Conservation (phyloP, 306 rosid genomes). For the Arachis hypogaea region DNA sequence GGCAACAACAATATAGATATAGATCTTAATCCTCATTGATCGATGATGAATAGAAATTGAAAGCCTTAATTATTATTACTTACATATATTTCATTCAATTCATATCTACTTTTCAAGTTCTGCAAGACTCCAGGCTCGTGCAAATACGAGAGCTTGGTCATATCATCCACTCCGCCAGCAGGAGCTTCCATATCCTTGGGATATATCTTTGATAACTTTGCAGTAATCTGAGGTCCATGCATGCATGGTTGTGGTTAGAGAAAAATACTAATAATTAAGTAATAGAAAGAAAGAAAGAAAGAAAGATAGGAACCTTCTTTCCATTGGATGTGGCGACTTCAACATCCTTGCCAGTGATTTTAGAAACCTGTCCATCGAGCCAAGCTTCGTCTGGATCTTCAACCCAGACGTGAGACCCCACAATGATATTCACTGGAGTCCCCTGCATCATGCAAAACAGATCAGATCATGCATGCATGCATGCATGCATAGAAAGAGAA, state of each 20-base stretch:
- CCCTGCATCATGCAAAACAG: slow-evolving; percentile 62
- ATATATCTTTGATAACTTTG: slow-evolving; percentile 69
- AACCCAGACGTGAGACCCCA: slow-evolving; percentile 92
- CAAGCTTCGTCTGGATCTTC: slow-evolving; percentile 77
- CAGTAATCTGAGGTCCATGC: slow-evolving; percentile 32
- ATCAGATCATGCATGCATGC: neutral
- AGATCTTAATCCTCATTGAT: too few relatives aligned
- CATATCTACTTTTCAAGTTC: slow-evolving; percentile 88
- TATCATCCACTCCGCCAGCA: slow-evolving; percentile 96
- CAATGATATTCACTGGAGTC: slow-evolving; percentile 86
- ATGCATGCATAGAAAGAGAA: neutral
- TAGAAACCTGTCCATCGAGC: slow-evolving; percentile 78
- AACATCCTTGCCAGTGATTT: slow-evolving; percentile 77
- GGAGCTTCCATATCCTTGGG: slow-evolving; percentile 97
- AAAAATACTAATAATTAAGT: too few relatives aligned
- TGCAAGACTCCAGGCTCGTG: slow-evolving; percentile 97
- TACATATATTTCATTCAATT: slow-evolving; percentile 96
- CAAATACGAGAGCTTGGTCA: slow-evolving; percentile 96
- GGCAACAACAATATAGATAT: neutral
- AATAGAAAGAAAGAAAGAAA: too few relatives aligned
- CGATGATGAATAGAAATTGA: too few relatives aligned
- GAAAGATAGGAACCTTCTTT: slow-evolving; percentile 60
- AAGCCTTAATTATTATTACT: too few relatives aligned
- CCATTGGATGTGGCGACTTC: slow-evolving; percentile 69
- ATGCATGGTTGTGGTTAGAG: too few relatives aligned